Evolutionary conservation across 805 yeast species (phyloP).

Genomic region (Lipomyces oligophaga): DNA sequence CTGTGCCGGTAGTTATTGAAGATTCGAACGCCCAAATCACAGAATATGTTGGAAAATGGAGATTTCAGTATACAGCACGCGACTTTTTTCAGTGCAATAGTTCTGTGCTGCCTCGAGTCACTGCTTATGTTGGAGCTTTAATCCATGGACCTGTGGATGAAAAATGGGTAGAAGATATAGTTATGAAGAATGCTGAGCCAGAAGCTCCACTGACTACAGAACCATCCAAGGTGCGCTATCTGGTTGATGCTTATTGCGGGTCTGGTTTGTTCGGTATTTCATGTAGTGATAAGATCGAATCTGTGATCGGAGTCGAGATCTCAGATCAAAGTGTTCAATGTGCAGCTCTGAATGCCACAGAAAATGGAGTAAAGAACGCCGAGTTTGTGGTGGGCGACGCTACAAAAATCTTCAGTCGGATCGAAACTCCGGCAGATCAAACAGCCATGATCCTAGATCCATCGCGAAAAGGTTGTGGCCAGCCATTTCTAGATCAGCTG

Average conservation of each 20-base stretch:
- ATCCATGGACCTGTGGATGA: slow-evolving; percentile 45
- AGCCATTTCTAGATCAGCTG: slow-evolving; percentile 77
- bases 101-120: slow-evolving; percentile 79
- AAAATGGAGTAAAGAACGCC: slow-evolving; percentile 73
- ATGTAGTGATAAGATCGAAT: slow-evolving; percentile 73
- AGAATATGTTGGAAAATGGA: slow-evolving; percentile 61
- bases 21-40: slow-evolving; percentile 72
- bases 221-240: slow-evolving; percentile 47
- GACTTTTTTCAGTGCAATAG: slow-evolving; percentile 96
- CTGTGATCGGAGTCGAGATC: slow-evolving; percentile 90
- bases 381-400: slow-evolving; percentile 88
- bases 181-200: too few relatives aligned
- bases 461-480: slow-evolving; percentile 96
- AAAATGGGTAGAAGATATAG: too few relatives aligned
- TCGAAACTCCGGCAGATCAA: slow-evolving; percentile 66
- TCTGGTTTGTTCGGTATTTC: slow-evolving; percentile 90
- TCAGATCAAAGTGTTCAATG: slow-evolving; percentile 86
- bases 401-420: slow-evolving; percentile 71
- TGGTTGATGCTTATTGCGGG: slow-evolving; percentile 96
- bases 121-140: slow-evolving; percentile 73
- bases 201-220: not conserved
- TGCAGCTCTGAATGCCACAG: slow-evolving; percentile 75
- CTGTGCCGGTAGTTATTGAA: slow-evolving; percentile 71
- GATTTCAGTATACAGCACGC: slow-evolving; percentile 87
- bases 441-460: slow-evolving; percentile 95